Evolutionary conservation across 345 rosid genomes (phyloP).

Genomic region (Kernera saxatilis): DNA sequence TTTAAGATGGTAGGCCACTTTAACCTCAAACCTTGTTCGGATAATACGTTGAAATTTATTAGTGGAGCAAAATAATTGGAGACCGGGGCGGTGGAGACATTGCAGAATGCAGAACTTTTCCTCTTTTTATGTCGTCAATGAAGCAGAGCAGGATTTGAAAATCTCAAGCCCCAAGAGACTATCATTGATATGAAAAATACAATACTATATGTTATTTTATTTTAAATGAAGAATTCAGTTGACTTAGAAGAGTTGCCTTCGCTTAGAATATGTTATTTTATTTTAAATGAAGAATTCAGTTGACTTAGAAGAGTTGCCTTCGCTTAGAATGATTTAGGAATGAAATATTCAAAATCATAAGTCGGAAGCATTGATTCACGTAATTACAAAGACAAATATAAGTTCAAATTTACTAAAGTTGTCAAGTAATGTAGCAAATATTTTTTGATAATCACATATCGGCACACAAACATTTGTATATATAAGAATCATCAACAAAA

Average conservation of each 20-base stretch:
- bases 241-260: neutral
- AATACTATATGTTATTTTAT: neutral
- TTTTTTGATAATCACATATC: neutral
- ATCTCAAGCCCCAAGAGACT: neutral
- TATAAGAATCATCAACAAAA: conserved; percentile 21
- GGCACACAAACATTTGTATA: conserved; percentile 23
- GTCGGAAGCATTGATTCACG: neutral
- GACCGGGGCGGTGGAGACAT: neutral
- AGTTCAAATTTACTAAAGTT: neutral
- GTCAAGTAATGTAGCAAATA: neutral
- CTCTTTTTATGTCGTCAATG: neutral
- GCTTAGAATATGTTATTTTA: too few species aligned
- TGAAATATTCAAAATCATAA: neutral
- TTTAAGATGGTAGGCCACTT: neutral
- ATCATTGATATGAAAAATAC: neutral
- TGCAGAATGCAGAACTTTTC: neutral
- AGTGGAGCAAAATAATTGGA: neutral
- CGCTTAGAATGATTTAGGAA: neutral
- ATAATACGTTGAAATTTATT: neutral
- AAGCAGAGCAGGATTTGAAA: neutral
- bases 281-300: neutral
- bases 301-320: neutral
- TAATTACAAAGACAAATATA: neutral
- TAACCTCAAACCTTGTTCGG: neutral
- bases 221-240: neutral